Evolutionary conservation across 306 rosid species (phyloP), one percentile per base, ranked within the genome.

Genomic region (Acacia crassicarpa): DNA sequence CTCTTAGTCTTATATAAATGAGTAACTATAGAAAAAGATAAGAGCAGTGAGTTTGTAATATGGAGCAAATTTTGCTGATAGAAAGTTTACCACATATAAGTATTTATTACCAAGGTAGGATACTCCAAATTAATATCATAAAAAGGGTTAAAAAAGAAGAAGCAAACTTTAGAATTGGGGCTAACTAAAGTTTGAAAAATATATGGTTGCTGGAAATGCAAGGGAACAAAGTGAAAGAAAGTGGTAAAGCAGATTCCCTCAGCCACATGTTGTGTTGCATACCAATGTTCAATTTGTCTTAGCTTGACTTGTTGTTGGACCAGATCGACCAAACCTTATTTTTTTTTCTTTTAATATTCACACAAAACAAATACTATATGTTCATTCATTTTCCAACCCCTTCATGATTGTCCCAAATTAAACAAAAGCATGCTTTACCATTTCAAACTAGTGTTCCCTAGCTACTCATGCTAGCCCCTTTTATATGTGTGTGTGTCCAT

Each of bases 281-380:
- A 83, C 89, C 89, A 90, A 83, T 85, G 88, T 91, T 87, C 82
- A 70, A 48, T 90, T 89, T 90, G 97, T 89, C 90, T 88, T 90
- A 81, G 93, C 89, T 73, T 86, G 86, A 6, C 62, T 51, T 17
- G 22, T 51, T 6, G 58, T 49, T 33, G 78, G 82, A 82, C 85
- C 89, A 79, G 80, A 49, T 5, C 6, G 6, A 49, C 56, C 56
- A 15, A 15, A 5, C 56, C 59, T 67, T 61, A 27, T 9, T 40
- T 20, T 9, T 40, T 20, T 27, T n/a, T n/a, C 66, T 77, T 80
- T 86, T 77, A 67, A 17, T 38, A 38, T 38, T 58, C 32, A 22
- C 13, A n/a, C 14, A n/a, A 3, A 3, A 3, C n/a, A 16, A 8
- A 38, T 5, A 38, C 3, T 5, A 38, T 5, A 0, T 38, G 41